Conservation (phyloP, 2,329 filamentous ascomycete genomes). For the Drechslerella stenobrocha region DNA sequence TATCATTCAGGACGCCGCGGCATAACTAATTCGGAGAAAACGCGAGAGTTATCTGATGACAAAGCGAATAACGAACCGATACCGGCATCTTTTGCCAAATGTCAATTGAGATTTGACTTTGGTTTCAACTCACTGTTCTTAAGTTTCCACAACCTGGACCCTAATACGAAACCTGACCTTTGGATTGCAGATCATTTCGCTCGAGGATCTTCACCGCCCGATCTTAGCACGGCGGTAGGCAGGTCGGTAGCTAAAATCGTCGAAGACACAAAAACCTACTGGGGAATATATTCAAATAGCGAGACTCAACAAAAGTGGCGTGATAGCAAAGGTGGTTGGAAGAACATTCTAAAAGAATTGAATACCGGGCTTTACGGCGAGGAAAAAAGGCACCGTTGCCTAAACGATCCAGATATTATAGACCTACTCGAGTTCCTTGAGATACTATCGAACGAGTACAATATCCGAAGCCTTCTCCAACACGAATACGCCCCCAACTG, state of each 20-base stretch:
- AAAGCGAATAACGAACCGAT: background rate
- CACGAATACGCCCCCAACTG: background rate
- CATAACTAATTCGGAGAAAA: too few relatives aligned
- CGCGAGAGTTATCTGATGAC: background rate
- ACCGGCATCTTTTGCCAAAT: background rate
- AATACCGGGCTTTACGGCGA: slow-evolving; percentile 1
- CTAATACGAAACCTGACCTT: background rate
- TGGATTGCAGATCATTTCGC: background rate
- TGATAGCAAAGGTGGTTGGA: slow-evolving; percentile 1
- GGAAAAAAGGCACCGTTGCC: background rate
- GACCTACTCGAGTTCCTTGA: slow-evolving; percentile 17
- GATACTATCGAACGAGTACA: slow-evolving; percentile 8
- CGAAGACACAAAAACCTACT: background rate
- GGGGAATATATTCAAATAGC: background rate
- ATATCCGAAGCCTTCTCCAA: background rate
- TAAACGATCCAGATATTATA: slow-evolving; percentile 1
- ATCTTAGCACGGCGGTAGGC: background rate
- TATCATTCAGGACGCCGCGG: too few relatives aligned
- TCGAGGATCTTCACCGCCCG: background rate
- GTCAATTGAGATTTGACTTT: slow-evolving; percentile 8
- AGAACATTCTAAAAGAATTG: slow-evolving; percentile 6
- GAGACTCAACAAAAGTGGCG: background rate
- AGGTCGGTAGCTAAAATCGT: background rate
- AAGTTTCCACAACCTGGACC: background rate
- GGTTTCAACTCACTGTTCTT: slow-evolving; percentile 9